phyloP scores from a whole-genome alignment of 257 asterid species.

The Petunia axillaris region DNA sequence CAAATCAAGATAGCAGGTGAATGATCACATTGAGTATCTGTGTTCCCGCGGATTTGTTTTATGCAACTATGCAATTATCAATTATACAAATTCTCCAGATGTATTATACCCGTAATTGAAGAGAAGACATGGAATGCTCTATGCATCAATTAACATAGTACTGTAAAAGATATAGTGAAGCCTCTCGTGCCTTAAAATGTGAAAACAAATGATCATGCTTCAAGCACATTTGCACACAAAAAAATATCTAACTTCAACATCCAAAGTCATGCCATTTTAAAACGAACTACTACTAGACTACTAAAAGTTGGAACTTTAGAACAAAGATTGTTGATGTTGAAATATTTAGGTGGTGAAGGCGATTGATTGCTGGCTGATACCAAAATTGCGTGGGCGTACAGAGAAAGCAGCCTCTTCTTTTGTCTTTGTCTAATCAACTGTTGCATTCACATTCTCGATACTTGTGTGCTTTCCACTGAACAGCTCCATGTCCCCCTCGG shows the following conservation, averaged over 20 bases:
- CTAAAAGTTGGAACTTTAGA: not conserved
- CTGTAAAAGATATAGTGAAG: not conserved
- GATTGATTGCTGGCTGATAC: constrained; percentile 7
- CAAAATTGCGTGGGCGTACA: constrained; percentile 5
- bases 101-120: not conserved
- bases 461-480: not conserved
- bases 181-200: not conserved
- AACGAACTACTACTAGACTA: not conserved
- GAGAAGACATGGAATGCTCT: not conserved
- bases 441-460: not conserved
- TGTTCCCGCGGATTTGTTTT: not conserved
- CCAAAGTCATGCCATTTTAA: not conserved
- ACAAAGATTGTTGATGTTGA: not conserved
- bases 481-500: not conserved
- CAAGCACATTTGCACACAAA: not conserved
- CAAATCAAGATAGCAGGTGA: not conserved
- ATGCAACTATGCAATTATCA: not conserved
- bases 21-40: not conserved
- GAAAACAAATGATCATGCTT: not conserved
- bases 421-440: not conserved
- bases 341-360: not conserved
- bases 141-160: not conserved
- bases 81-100: not conserved
- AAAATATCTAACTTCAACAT: not conserved
- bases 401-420: not conserved